Evolutionary conservation across 257 asterid genomes (phyloP).

Genomic region (Solanum microdontum): DNA sequence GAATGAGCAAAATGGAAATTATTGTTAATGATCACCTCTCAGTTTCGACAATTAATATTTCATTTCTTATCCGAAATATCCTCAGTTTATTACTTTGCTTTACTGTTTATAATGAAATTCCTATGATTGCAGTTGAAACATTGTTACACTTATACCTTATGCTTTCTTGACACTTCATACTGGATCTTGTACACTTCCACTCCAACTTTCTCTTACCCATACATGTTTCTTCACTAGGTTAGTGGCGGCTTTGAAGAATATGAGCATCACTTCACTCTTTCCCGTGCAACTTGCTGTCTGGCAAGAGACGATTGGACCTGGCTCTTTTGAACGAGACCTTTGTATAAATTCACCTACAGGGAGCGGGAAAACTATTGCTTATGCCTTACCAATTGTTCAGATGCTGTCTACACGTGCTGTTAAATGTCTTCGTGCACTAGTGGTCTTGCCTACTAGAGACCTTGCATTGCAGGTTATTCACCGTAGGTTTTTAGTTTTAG

Average conservation of each 20-base stretch:
- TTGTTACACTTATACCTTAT: background rate
- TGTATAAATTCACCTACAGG: slow-evolving; percentile 90
- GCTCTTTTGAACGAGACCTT: slow-evolving; percentile 67
- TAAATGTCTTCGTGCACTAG: slow-evolving; percentile 79
- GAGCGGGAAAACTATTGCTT: slow-evolving; percentile 87
- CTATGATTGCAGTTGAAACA: background rate
- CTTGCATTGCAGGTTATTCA: slow-evolving; percentile 72
- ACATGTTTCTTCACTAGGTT: slow-evolving; percentile 32
- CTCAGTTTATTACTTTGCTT: background rate
- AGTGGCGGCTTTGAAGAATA: slow-evolving; percentile 44
- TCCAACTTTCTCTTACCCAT: background rate
- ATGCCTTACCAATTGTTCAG: slow-evolving; percentile 84
- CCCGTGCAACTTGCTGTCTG: slow-evolving; percentile 88
- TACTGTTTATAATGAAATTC: background rate
- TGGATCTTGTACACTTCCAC: background rate
- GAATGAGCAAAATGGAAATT: background rate
- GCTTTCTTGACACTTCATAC: background rate
- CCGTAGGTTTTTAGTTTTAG: background rate
- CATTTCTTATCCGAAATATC: background rate
- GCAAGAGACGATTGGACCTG: slow-evolving; percentile 92
- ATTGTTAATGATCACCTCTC: background rate
- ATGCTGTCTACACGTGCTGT: slow-evolving; percentile 47
- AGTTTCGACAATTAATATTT: background rate
- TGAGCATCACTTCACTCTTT: slow-evolving; percentile 60
- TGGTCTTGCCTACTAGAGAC: slow-evolving; percentile 89